Conservation (phyloP, 2,329 filamentous ascomycete genomes). For the Trichoderma atroviride region DNA sequence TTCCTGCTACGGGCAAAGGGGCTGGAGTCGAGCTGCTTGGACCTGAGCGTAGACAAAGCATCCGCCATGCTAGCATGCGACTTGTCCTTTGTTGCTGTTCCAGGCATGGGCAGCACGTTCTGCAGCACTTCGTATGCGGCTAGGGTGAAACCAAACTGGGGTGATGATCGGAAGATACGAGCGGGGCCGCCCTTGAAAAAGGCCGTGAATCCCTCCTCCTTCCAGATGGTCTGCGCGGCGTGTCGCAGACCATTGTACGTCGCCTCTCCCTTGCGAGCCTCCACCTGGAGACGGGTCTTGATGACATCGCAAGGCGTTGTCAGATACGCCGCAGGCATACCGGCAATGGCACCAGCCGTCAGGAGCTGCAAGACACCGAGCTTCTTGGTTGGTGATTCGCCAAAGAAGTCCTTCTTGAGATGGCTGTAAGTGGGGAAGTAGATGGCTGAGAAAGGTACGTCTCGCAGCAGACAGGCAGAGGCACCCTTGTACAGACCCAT, state of each 20-base stretch:
- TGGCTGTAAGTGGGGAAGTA: constrained; percentile 98
- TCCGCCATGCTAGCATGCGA: constrained; percentile 63
- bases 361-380: constrained; percentile 89
- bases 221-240: constrained; percentile 78
- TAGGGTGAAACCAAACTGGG: constrained; percentile 97
- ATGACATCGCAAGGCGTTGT: constrained; percentile 98
- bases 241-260: constrained; percentile 86
- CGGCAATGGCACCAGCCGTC: constrained; percentile 90
- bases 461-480: constrained; percentile 88
- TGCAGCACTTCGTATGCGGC: constrained; percentile 94
- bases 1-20: constrained; percentile 72
- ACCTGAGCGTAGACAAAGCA: constrained; percentile 53
- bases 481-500: constrained; percentile 96
- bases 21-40: constrained; percentile 44
- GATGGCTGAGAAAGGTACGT: constrained; percentile 97
- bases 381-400: constrained; percentile 84
- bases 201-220: constrained; percentile 90
- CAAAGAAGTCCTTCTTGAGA: constrained; percentile 90
- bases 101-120: constrained; percentile 72
- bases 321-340: constrained; percentile 90
- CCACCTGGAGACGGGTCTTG: constrained; percentile 97
- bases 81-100: constrained; percentile 55
- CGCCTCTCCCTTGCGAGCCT: constrained; percentile 92
- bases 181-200: constrained; percentile 99
- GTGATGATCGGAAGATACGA: constrained; percentile 90